Base-by-base conservation (phyloP, 805 yeast species). In the Pichia sporocuriosa region DNA sequence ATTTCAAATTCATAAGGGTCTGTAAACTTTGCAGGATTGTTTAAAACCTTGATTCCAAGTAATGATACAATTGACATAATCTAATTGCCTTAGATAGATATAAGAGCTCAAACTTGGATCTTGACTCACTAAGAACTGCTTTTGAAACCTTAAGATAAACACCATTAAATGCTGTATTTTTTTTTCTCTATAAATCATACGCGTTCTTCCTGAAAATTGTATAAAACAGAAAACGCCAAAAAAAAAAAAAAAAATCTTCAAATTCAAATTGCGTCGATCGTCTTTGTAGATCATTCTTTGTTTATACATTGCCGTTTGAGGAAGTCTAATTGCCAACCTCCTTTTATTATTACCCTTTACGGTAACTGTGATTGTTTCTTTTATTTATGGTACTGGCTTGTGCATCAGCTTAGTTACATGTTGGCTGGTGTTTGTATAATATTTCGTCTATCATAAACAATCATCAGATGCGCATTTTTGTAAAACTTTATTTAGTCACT, bases 1-100 rank as follows among this genome's bases (percentile, higher is more conserved):
- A 93, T 93, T 62, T 93, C 97, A 59, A 93, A 89, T 59, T 93
- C 94, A 53, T 93, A 93, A 2, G 97, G 85, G 55, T 86, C 97
- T 4, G 85, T 72, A 68, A 93, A 93, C 50, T 82, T 78, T 5
- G 97, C 97, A 4, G 98, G 98, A 55, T 93, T 93, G 61, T 87
- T 90, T 43, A 90, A 72, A 23, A 93, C 96, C 53, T 85, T 84
- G 46, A 93, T 88, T 39, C 96, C 96, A 40, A 90, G 68, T 39
- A 93, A 67, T 32, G 97, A 88, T 5, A 90, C 97, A 45, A 89
- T 89, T 10, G 97, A 89, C 97, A 89, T 89, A 20, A n/a, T n/a
- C n/a, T n/a, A n/a, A n/a, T n/a, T n/a, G n/a, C n/a, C n/a, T n/a
- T n/a, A n/a, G n/a, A n/a, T n/a, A n/a, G n/a, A n/a, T n/a, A n/a